Conservation (phyloP, 208 protist genomes). For the Trypanosoma platydactyli region DNA sequence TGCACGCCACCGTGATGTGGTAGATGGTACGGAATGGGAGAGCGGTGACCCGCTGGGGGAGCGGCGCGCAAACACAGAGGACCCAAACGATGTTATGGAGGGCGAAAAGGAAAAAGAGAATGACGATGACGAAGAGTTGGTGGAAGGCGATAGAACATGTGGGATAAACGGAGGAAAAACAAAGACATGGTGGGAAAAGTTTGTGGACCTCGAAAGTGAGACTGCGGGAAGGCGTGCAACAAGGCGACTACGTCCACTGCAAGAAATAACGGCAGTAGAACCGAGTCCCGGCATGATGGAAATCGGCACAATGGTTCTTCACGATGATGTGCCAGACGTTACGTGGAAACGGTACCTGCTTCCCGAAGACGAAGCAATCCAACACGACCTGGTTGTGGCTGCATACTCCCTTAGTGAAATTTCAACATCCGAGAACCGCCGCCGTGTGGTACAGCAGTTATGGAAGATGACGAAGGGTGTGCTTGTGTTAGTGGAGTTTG, state of each 20-base stretch:
- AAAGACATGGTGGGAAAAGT: slow-evolving; percentile 84
- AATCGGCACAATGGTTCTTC: slow-evolving; percentile 86
- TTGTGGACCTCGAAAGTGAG: slow-evolving; percentile 74
- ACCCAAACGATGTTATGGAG: slow-evolving; percentile 39
- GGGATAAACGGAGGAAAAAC: slow-evolving; percentile 3
- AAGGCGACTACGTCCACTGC: slow-evolving; percentile 72
- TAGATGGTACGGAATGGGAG: slow-evolving; percentile 84
- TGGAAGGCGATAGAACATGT: too few relatives aligned
- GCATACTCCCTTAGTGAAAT: slow-evolving; percentile 88
- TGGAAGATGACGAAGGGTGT: slow-evolving; percentile 89
- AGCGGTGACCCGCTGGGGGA: slow-evolving; percentile 67
- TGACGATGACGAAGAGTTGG: slow-evolving; percentile 7
- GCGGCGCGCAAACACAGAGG: slow-evolving; percentile 37
- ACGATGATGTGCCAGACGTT: slow-evolving; percentile 86
- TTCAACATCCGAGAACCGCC: slow-evolving; percentile 55
- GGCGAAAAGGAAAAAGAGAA: slow-evolving; percentile 49
- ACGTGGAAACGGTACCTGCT: slow-evolving; percentile 88
- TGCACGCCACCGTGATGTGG: slow-evolving; percentile 70
- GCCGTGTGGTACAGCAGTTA: slow-evolving; percentile 72
- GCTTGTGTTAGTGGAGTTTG: slow-evolving; percentile 83
- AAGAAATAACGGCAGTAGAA: slow-evolving; percentile 83
- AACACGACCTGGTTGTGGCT: slow-evolving; percentile 84
- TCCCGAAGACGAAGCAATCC: slow-evolving; percentile 75
- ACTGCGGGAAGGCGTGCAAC: slow-evolving; percentile 44
- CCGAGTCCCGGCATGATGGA: slow-evolving; percentile 91